A percentile compares a stretch with the other conserved stretches of the same genome.
These are phyloP conservation scores for Serendipita vermifera DNA, from an alignment of 768 basidiomycete species.

Conservation along the genomic window DNA sequence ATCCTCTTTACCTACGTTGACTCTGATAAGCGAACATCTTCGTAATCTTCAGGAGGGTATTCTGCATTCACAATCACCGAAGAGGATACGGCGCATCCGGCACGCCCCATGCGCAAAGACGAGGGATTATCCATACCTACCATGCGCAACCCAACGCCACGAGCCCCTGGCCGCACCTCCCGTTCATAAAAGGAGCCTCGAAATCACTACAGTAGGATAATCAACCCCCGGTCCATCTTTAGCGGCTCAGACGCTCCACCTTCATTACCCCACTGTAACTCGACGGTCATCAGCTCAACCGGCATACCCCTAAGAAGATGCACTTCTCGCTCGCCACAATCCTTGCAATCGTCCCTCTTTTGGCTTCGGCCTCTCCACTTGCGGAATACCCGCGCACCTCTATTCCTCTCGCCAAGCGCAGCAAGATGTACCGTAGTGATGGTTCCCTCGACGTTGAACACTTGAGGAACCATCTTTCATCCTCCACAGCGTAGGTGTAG, in stretches of 20 bases:
- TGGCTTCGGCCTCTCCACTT: background rate
- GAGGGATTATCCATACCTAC: too few relatives aligned
- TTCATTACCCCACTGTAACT: background rate
- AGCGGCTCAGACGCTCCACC: background rate
- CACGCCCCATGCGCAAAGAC: too few relatives aligned
- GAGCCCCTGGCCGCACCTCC: too few relatives aligned
- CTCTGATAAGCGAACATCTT: too few relatives aligned
- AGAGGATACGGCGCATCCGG: too few relatives aligned
- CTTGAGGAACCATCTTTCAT: background rate
- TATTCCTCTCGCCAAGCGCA: slow-evolving; percentile 3
- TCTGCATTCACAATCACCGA: too few relatives aligned
- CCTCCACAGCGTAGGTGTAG: background rate
- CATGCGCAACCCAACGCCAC: too few relatives aligned
- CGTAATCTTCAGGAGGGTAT: too few relatives aligned
- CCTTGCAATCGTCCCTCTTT: slow-evolving; percentile 6
- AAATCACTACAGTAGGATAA: too few relatives aligned
- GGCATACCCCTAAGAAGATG: background rate
- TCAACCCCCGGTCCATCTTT: background rate
- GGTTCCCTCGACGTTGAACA: background rate
- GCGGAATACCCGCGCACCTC: background rate
- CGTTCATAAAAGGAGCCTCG: too few relatives aligned
- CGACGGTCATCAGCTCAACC: background rate
- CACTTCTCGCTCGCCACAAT: slow-evolving; percentile 1
- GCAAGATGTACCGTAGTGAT: background rate
- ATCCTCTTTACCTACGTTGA: too few relatives aligned